Evolutionary conservation across 2,329 filamentous ascomycete genomes (phyloP).

Genomic region (Sodiomyces alkalinus): DNA sequence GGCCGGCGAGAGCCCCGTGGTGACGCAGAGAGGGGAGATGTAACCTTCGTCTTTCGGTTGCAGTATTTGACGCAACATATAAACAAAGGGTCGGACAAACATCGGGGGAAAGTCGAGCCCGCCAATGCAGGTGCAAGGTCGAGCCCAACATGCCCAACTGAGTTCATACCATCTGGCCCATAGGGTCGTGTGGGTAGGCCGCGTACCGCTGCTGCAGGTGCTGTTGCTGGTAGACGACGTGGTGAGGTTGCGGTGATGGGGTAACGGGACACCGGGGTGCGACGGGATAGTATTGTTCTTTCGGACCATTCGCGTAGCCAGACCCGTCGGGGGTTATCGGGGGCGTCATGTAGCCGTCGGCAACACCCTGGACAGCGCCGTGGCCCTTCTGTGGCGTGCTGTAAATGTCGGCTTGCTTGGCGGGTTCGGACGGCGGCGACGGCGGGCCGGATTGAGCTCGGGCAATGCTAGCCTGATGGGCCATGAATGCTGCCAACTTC

Average conservation of each 20-base stretch:
- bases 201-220: slow-evolving; percentile 27
- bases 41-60: too few relatives aligned
- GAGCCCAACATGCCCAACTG: too few relatives aligned
- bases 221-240: slow-evolving; percentile 18
- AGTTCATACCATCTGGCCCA: slow-evolving; percentile 14
- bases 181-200: slow-evolving; percentile 27
- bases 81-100: too few relatives aligned
- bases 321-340: slow-evolving; percentile 69
- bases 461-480: slow-evolving; percentile 40
- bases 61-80: too few relatives aligned
- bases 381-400: slow-evolving; percentile 69
- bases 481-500: slow-evolving; percentile 42
- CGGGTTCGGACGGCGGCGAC: slow-evolving; percentile 40
- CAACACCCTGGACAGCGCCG: slow-evolving; percentile 42
- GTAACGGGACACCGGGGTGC: slow-evolving; percentile 46
- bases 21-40: too few relatives aligned
- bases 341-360: slow-evolving; percentile 68
- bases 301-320: slow-evolving; percentile 31
- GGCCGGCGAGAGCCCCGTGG: too few relatives aligned
- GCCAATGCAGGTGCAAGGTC: too few relatives aligned
- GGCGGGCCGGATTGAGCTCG: slow-evolving; percentile 36
- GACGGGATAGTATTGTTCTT: slow-evolving; percentile 30
- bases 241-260: slow-evolving; percentile 37
- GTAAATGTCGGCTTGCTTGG: slow-evolving; percentile 46
- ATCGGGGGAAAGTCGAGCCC: too few relatives aligned